These are phyloP conservation scores for Pseudohalonectria lignicola DNA, from an alignment of 2,329 filamentous ascomycete species.

Conservation along the genomic window DNA sequence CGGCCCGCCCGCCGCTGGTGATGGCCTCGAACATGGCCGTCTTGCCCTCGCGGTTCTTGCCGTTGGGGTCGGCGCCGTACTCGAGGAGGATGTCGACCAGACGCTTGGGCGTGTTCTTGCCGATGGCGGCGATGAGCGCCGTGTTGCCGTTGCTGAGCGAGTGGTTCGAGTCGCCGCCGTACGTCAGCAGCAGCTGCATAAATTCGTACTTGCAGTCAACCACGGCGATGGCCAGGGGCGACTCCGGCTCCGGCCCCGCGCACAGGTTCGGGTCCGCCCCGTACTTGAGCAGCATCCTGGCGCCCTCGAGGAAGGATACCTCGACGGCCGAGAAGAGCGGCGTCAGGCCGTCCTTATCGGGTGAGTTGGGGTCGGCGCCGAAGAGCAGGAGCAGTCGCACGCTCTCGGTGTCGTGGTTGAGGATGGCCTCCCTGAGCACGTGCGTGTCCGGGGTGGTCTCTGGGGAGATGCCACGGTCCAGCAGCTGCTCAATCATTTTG, in stretches of 20 bases:
- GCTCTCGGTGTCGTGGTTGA: slow-evolving; percentile 38
- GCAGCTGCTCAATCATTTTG: slow-evolving; percentile 42
- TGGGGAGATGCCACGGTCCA: slow-evolving; percentile 45
- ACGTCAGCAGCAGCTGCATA: slow-evolving; percentile 47
- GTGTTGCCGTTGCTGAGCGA: slow-evolving; percentile 47
- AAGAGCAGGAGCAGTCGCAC: slow-evolving; percentile 45
- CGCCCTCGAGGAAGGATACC: slow-evolving; percentile 42
- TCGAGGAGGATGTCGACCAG: slow-evolving; percentile 49
- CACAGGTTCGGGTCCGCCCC: slow-evolving; percentile 46
- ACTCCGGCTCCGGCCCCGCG: slow-evolving; percentile 38
- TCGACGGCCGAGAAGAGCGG: slow-evolving; percentile 41
- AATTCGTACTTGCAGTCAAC: slow-evolving; percentile 42
- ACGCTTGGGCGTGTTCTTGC: slow-evolving; percentile 40
- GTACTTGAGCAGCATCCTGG: slow-evolving; percentile 51
- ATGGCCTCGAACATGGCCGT: slow-evolving; percentile 55
- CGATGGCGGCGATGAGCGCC: slow-evolving; percentile 48
- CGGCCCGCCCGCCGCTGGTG: slow-evolving; percentile 35
- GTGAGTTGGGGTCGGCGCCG: slow-evolving; percentile 42
- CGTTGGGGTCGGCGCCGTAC: slow-evolving; percentile 47
- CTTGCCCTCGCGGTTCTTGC: slow-evolving; percentile 49
- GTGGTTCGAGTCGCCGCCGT: slow-evolving; percentile 47
- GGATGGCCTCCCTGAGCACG: slow-evolving; percentile 40
- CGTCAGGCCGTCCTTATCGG: slow-evolving; percentile 35
- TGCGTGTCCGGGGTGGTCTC: slow-evolving; percentile 33
- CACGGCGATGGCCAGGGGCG: slow-evolving; percentile 40